phyloP scores from a whole-genome alignment of 2,329 filamentous ascomycete genomes.

The Penicillium sp. region DNA sequence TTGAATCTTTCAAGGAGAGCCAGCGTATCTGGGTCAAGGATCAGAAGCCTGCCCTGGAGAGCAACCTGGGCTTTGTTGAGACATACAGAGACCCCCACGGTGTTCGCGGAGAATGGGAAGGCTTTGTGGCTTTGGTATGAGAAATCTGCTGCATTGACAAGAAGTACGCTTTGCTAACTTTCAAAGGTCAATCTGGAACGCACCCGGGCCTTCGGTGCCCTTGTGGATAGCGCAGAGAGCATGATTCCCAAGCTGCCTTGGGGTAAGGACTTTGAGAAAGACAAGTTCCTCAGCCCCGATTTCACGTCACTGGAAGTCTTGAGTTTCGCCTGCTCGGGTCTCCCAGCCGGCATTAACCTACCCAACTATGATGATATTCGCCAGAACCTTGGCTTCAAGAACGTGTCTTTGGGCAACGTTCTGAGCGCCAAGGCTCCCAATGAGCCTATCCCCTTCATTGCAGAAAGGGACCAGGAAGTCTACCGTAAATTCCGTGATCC shows the following conservation, averaged over 20 bases:
- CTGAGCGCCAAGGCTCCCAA: conserved; percentile 86
- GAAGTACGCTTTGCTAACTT: conserved; percentile 28
- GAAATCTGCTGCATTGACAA: not conserved
- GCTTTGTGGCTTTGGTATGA: conserved; percentile 66
- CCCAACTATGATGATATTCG: conserved; percentile 61
- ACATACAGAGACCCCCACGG: conserved; percentile 82
- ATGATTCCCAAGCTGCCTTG: conserved; percentile 91
- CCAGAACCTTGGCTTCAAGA: conserved; percentile 65
- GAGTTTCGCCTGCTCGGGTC: conserved; percentile 68
- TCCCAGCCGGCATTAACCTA: conserved; percentile 60
- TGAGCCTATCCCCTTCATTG: conserved; percentile 89
- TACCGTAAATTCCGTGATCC: conserved; percentile 81
- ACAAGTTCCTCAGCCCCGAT: conserved; percentile 90
- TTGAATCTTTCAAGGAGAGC: conserved; percentile 75
- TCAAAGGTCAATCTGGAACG: conserved; percentile 75
- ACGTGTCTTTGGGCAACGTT: conserved; percentile 85
- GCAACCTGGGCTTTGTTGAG: conserved; percentile 80
- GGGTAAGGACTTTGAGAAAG: conserved; percentile 87
- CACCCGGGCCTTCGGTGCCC: conserved; percentile 79
- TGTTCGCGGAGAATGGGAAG: conserved; percentile 80
- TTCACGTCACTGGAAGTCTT: conserved; percentile 93
- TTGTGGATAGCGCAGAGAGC: conserved; percentile 75
- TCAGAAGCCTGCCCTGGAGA: conserved; percentile 76
- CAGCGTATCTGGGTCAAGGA: conserved; percentile 81
- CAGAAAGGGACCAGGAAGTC: conserved; percentile 70